These are phyloP conservation scores for Mycena amicta DNA, from an alignment of 768 basidiomycete species.

Conservation along the genomic window DNA sequence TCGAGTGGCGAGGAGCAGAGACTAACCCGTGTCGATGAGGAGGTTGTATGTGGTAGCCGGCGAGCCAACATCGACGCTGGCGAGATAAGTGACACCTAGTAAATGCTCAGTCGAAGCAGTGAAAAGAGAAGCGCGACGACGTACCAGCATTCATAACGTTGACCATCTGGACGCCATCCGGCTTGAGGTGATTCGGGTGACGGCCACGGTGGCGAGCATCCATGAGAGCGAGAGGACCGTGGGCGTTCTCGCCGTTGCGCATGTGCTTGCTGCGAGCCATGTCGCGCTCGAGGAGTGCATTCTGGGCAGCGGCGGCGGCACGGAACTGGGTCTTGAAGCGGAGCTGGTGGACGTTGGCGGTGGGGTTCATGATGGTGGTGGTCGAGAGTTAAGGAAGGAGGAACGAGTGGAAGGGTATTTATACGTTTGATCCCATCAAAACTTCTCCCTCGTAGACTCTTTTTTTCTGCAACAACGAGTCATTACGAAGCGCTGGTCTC, in stretches of 20 bases:
- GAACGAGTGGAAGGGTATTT: neutral
- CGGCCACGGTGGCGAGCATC: neutral
- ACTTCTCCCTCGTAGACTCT: neutral
- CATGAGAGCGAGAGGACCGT: conserved; percentile 4
- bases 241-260: conserved; percentile 15
- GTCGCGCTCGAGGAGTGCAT: conserved; percentile 12
- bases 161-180: neutral
- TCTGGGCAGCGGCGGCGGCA: conserved; percentile 1
- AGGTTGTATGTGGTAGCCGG: conserved; percentile 13
- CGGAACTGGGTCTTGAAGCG: conserved; percentile 12
- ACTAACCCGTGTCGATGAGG: conserved; percentile 24
- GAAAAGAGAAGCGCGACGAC: neutral
- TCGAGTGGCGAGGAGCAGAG: too few species aligned
- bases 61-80: conserved; percentile 1
- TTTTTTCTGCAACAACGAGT: neutral
- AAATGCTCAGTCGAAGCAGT: neutral
- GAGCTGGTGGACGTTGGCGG: conserved; percentile 10
- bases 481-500: neutral
- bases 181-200: neutral
- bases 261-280: conserved; percentile 10
- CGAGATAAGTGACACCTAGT: conserved; percentile 17
- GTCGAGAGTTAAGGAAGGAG: neutral
- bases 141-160: conserved; percentile 5
- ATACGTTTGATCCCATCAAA: neutral
- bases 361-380: conserved; percentile 11